These are phyloP conservation scores for Fusarium denticulatum DNA, from an alignment of 2,329 filamentous ascomycete species.

Conservation along the genomic window DNA sequence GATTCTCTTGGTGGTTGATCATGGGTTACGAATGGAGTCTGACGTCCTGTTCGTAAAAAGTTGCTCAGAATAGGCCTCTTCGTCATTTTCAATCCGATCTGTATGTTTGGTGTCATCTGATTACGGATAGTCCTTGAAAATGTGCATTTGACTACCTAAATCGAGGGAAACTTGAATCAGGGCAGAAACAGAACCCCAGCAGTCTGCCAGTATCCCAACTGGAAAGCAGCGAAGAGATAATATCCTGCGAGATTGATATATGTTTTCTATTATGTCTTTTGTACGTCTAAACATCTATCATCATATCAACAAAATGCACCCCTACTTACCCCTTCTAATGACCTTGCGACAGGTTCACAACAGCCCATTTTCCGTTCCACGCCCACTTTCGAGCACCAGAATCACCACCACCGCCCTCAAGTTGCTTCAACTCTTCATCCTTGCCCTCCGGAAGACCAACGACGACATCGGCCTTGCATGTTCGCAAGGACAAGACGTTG, in stretches of 20 bases:
- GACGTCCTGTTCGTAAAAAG: too few species aligned
- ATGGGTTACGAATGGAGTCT: too few species aligned
- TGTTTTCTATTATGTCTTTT: slow-evolving; percentile 4
- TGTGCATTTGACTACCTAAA: neutral
- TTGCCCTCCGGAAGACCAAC: slow-evolving; percentile 84
- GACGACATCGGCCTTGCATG: slow-evolving; percentile 96
- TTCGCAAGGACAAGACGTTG: slow-evolving; percentile 86
- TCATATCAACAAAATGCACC: slow-evolving; percentile 11
- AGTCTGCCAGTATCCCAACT: neutral
- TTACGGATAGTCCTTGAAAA: neutral
- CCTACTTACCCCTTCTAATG: slow-evolving; percentile 32
- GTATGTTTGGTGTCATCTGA: neutral
- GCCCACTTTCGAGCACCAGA: slow-evolving; percentile 83
- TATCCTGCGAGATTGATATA: neutral
- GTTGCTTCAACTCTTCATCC: slow-evolving; percentile 80
- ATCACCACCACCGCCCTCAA: slow-evolving; percentile 76
- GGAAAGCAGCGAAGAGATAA: neutral
- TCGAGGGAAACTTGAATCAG: too few species aligned
- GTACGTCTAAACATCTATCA: slow-evolving; percentile 24
- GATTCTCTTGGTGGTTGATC: neutral
- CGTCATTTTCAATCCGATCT: neutral
- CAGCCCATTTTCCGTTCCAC: slow-evolving; percentile 96
- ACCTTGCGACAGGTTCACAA: slow-evolving; percentile 68
- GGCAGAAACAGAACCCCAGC: neutral
- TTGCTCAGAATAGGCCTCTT: neutral